phyloP scores from a whole-genome alignment of 352 stramenopile genomes.

The Phytophthora ohioensis region DNA sequence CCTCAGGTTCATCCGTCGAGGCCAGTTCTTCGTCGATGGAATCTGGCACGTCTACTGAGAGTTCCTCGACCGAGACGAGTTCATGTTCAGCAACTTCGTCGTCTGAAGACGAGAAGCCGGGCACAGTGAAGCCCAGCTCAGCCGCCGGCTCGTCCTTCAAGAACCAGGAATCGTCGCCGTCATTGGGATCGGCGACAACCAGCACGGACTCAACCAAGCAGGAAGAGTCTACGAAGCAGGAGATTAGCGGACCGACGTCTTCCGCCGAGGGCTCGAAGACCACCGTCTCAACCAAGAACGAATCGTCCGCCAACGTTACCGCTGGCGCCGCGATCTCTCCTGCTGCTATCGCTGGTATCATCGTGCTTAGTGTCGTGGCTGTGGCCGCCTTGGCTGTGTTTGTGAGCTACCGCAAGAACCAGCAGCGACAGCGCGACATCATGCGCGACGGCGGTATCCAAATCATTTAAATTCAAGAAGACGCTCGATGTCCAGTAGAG shows the following conservation, averaged over 20 bases:
- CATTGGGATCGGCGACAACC: constrained; percentile 16
- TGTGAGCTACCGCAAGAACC: constrained; percentile 81
- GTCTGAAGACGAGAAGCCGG: constrained; percentile 21
- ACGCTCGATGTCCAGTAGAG: constrained; percentile 29
- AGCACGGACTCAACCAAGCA: constrained; percentile 16
- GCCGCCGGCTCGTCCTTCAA: constrained; percentile 42
- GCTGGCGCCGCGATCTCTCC: constrained; percentile 41
- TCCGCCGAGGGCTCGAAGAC: constrained; percentile 12
- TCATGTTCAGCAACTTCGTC: constrained; percentile 11
- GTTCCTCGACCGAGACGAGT: constrained; percentile 21
- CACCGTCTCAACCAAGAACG: constrained; percentile 54
- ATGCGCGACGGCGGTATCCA: constrained; percentile 65
- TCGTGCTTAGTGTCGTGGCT: constrained; percentile 69
- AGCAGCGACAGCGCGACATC: constrained; percentile 75
- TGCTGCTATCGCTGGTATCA: constrained; percentile 58
- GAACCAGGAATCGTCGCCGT: constrained; percentile 37
- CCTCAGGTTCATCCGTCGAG: constrained; percentile 1
- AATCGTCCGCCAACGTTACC: constrained; percentile 32
- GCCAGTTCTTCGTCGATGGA: neutral
- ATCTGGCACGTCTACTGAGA: constrained; percentile 7
- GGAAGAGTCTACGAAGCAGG: constrained; percentile 21
- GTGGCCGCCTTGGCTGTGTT: constrained; percentile 64
- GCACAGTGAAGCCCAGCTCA: constrained; percentile 47
- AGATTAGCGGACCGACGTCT: constrained; percentile 7
- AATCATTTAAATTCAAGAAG: constrained; percentile 39